Conservation (phyloP, 2,329 filamentous ascomycete species). For the Akanthomyces dipterigenus region DNA sequence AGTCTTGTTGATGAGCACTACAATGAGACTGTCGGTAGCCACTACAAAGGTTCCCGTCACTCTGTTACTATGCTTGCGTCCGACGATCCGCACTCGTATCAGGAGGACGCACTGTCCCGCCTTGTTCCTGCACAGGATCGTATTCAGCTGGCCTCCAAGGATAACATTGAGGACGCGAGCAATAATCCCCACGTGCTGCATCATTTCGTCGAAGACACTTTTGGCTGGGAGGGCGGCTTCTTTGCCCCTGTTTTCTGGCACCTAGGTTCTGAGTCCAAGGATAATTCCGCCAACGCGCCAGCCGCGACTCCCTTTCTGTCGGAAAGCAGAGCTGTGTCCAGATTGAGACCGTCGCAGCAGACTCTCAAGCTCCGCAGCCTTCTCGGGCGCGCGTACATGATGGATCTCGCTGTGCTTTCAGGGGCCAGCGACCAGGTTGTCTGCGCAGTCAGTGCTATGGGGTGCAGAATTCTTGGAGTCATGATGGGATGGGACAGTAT, state of each 20-base stretch:
- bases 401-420: constrained; percentile 71
- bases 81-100: constrained; percentile 72
- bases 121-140: constrained; percentile 63
- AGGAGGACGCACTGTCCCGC: constrained; percentile 53
- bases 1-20: constrained; percentile 45
- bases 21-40: constrained; percentile 33
- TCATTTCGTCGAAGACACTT: constrained; percentile 66
- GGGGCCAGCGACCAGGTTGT: constrained; percentile 63
- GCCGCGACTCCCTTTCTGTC: constrained; percentile 19
- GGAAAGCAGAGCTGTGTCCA: constrained; percentile 20
- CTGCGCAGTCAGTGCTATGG: constrained; percentile 67
- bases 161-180: constrained; percentile 33
- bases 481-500: constrained; percentile 83
- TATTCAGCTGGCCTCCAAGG: constrained; percentile 67
- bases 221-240: constrained; percentile 87
- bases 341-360: constrained; percentile 35
- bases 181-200: constrained; percentile 46
- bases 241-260: constrained; percentile 77
- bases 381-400: constrained; percentile 72
- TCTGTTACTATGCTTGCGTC: constrained; percentile 62
- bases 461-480: constrained; percentile 69
- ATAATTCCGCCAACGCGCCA: constrained; percentile 30
- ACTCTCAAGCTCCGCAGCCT: constrained; percentile 65
- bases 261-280: constrained; percentile 48
- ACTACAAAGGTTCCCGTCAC: constrained; percentile 25